These are phyloP conservation scores for Iodosphaeria phyllophila DNA, from an alignment of 2,329 filamentous ascomycete genomes.

Conservation along the genomic window DNA sequence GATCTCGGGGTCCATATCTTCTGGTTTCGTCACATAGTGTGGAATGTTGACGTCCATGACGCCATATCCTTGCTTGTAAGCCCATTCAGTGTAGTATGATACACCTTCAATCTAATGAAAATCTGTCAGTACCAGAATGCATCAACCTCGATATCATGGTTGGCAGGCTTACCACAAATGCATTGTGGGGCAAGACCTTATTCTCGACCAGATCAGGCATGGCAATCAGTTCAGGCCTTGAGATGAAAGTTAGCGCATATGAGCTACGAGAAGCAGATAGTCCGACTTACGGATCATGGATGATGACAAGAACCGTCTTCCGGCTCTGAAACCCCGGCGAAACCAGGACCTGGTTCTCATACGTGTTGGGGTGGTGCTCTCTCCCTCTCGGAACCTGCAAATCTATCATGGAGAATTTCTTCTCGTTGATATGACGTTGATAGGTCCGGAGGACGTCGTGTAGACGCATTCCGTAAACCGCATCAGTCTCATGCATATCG, in stretches of 20 bases:
- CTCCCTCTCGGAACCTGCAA: conserved; percentile 70
- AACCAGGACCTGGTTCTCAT: conserved; percentile 71
- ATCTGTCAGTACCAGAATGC: conserved; percentile 9
- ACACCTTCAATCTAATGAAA: conserved; percentile 55
- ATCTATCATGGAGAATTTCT: conserved; percentile 60
- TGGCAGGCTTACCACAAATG: conserved; percentile 55
- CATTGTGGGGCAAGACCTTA: conserved; percentile 63
- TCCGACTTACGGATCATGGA: conserved; percentile 66
- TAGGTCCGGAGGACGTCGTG: conserved; percentile 66
- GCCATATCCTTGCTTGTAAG: conserved; percentile 53
- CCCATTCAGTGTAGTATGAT: conserved; percentile 71
- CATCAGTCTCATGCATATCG: conserved; percentile 31
- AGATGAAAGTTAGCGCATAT: conserved; percentile 4
- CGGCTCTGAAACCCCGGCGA: conserved; percentile 51
- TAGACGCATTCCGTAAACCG: no score
- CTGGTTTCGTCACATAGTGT: conserved; percentile 47
- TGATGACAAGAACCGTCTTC: conserved; percentile 59
- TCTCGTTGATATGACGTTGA: conserved; percentile 52
- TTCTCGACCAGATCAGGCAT: conserved; percentile 53
- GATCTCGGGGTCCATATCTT: conserved; percentile 31
- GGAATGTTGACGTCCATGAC: conserved; percentile 89
- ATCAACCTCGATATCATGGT: background rate
- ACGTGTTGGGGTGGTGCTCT: conserved; percentile 52
- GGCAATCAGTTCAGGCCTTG: conserved; percentile 50
- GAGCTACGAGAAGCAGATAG: conserved; percentile 1